These are phyloP conservation scores for Jimgerdemannia flammicorona DNA, from an alignment of 192 early-diverging fungal species.

Conservation along the genomic window DNA sequence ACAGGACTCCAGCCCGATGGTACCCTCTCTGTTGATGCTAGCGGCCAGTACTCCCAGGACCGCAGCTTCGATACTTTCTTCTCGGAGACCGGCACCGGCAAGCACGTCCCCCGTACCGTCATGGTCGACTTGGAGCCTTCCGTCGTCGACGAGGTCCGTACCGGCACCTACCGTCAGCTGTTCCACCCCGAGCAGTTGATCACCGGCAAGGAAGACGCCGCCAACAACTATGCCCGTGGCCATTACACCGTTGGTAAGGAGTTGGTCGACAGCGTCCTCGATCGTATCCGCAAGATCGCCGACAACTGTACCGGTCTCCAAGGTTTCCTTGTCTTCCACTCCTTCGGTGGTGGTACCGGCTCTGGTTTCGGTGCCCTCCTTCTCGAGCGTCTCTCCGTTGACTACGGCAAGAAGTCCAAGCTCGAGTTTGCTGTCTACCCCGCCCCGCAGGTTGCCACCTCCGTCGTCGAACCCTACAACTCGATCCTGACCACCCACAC, in stretches of 20 bases:
- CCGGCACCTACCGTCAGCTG: constrained; percentile 91
- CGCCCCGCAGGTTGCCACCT: constrained; percentile 94
- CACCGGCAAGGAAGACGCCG: constrained; percentile 99
- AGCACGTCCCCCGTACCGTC: constrained; percentile 99
- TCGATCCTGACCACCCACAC: constrained; percentile 99
- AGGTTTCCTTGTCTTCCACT: constrained; percentile 99
- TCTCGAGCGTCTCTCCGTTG: constrained; percentile 98
- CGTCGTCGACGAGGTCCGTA: constrained; percentile 98
- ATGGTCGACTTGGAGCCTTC: constrained; percentile 97
- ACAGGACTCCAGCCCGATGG: constrained; percentile 82
- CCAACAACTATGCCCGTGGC: constrained; percentile 99
- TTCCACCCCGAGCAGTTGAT: constrained; percentile 92
- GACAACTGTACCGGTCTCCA: constrained; percentile 98
- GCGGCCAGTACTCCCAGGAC: constrained; percentile 73
- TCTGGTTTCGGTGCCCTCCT: constrained; percentile 98
- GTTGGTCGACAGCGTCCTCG: constrained; percentile 93
- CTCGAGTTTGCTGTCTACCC: constrained; percentile 99
- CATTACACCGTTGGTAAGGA: constrained; percentile 99
- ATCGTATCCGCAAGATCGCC: constrained; percentile 95
- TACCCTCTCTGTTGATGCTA: constrained; percentile 48
- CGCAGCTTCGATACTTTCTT: constrained; percentile 97
- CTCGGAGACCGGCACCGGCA: constrained; percentile 97
- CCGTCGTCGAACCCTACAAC: constrained; percentile 98
- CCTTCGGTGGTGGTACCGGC: constrained; percentile 98
- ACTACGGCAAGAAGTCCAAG: constrained; percentile 99